Base-by-base conservation (phyloP, 1,139 yeast species). In the Yamadazyma sp. region DNA sequence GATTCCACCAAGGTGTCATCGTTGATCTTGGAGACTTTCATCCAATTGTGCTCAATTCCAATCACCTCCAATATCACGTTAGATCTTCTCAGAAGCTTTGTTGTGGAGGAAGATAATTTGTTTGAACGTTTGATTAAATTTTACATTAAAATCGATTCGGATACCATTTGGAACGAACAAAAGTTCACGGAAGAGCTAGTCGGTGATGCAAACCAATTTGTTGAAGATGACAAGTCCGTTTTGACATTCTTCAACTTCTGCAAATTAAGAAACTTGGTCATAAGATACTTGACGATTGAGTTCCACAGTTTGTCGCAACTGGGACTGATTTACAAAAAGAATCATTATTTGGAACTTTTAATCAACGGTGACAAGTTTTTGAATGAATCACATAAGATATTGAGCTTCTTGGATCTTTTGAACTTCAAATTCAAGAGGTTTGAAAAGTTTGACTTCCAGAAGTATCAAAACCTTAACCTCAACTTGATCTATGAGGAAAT, bases 271-370 rank as follows among this genome's bases (percentile, higher is more conserved):
- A 75, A 80, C 33, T 65, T 73, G 20, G 63, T 84, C 6, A 63
- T 87, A 24, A 86, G 84, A 46, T 80, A 81, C 50, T 61, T 87
- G 39, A 77, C 92, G n/a, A 61, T 84, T 41, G 94, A 87, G 47
- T 67, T 88, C 23, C 89, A 85, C 52, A 73, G 73, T 40, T 68
- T 80, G n/a, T 72, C 82, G 2, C 49, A 40, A 30, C 13, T 53
- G 50, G 78, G 80, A 1, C 75, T 87, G 0, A 59, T 75, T 2
- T 70, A 85, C 1, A 70, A 81, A 44, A 75, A 78, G 20, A 68
- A 73, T 17, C 65, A 70, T 18, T 84, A 84, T 47, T 64, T 82
- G 24, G 67, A 73, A 3, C 55, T 71, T 6, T 62, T 89, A 29
- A 73, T 82, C 44, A 66, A 76, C 42, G 72, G 73, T 11, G 62